Evolutionary conservation across 192 early-diverging fungal species (phyloP).

Genomic region (Spizellomyces sp.): DNA sequence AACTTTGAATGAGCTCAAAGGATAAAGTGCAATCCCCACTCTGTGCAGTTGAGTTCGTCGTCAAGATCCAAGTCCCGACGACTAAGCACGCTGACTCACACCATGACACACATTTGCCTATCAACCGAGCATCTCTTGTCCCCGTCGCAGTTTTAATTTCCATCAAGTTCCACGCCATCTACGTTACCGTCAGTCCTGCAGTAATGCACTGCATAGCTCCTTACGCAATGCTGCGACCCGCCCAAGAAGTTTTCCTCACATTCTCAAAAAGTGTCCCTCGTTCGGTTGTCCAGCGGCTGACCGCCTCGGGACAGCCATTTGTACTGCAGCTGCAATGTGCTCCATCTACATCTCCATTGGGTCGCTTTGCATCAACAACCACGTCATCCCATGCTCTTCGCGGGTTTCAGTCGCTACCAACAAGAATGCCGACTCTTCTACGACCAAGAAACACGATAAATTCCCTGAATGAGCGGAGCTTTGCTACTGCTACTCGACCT

Average conservation of each 20-base stretch:
- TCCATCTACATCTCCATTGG: not conserved
- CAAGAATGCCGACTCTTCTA: constrained; percentile 1
- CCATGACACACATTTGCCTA: no score
- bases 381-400: not conserved
- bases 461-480: constrained; percentile 13
- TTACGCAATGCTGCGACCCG: not conserved
- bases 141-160: no score
- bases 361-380: not conserved
- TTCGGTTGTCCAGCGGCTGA: not conserved
- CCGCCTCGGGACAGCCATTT: not conserved
- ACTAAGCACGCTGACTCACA: no score
- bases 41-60: no score
- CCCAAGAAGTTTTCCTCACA: constrained; percentile 3
- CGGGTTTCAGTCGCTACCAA: not conserved
- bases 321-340: not conserved
- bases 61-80: no score
- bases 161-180: no score
- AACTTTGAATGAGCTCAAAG: no score
- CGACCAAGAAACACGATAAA: constrained; percentile 7
- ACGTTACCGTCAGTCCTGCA: no score
- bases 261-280: constrained; percentile 23
- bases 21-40: no score
- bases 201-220: no score
- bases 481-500: not conserved
- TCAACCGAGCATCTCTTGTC: no score